Evolutionary conservation across 164 flowering plant genomes (phyloP).

Genomic region (Magnolia changhungtana): DNA sequence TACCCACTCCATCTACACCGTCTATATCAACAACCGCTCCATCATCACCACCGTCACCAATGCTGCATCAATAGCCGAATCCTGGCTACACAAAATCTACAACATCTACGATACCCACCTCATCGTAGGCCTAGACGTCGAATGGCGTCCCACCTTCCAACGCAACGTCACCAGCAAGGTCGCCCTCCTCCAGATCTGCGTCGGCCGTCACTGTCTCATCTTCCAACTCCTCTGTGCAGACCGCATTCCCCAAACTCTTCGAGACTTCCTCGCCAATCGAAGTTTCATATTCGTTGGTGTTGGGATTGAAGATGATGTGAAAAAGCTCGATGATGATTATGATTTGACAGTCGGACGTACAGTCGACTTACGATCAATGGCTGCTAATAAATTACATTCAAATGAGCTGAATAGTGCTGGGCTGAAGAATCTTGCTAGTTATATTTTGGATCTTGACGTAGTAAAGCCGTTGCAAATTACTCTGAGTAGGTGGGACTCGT

Average conservation of each 20-base stretch:
- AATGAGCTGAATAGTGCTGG: constrained; percentile 29
- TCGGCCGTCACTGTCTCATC: not conserved
- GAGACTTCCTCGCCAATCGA: not conserved
- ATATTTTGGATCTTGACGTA: constrained; percentile 34
- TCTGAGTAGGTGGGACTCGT: constrained; percentile 11
- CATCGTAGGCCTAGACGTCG: constrained; percentile 51
- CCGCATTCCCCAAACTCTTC: constrained; percentile 3
- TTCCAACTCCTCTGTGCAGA: constrained; percentile 2
- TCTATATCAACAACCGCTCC: not conserved
- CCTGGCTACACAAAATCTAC: constrained; percentile 8
- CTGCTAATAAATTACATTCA: constrained; percentile 21
- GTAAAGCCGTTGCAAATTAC: constrained; percentile 32
- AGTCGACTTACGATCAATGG: constrained; percentile 4
- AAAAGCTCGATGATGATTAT: not conserved
- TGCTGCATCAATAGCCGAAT: constrained; percentile 6
- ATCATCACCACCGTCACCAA: constrained; percentile 16
- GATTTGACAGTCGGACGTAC: not conserved
- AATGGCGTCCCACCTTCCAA: constrained; percentile 41
- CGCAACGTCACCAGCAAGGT: constrained; percentile 11
- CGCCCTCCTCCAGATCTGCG: constrained; percentile 6
- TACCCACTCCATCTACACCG: not conserved
- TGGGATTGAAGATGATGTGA: not conserved
- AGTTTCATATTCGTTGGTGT: constrained; percentile 1
- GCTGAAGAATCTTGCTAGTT: constrained; percentile 32
- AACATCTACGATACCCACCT: constrained; percentile 4